phyloP scores from a whole-genome alignment of 139 green algal genomes.

The Raphidocelis subcapitata region DNA sequence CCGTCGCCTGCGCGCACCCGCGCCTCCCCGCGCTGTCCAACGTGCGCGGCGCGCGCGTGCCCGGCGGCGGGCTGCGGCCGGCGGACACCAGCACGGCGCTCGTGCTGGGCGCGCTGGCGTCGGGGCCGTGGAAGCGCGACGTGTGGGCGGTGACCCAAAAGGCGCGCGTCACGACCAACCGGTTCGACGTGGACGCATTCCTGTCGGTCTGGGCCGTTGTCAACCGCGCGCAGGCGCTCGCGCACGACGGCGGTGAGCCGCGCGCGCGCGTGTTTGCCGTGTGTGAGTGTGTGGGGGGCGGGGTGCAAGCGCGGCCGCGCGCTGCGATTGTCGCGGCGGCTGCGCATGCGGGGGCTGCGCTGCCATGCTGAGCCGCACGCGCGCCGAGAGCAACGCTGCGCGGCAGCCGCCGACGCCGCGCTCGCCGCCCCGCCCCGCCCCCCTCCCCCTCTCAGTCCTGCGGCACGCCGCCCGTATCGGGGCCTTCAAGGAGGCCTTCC shows the following conservation, averaged over 20 bases:
- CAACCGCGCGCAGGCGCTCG: slow-evolving; percentile 41
- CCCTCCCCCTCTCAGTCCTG: slow-evolving; percentile 42
- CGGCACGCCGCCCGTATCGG: slow-evolving; percentile 65
- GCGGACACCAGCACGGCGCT: slow-evolving; percentile 55
- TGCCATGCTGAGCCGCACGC: neutral
- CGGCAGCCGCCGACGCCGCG: too few relatives aligned
- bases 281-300: neutral
- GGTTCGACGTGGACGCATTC: slow-evolving; percentile 71
- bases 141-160: neutral
- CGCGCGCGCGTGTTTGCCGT: neutral
- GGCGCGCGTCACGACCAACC: slow-evolving; percentile 54
- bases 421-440: neutral
- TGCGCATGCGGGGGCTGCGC: neutral
- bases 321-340: neutral
- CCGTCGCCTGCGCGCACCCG: slow-evolving; percentile 60
- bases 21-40: slow-evolving; percentile 50
- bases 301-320: too few relatives aligned
- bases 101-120: slow-evolving; percentile 47
- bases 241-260: slow-evolving; percentile 43
- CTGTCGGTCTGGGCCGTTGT: slow-evolving; percentile 61
- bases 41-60: slow-evolving; percentile 59
- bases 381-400: too few relatives aligned
- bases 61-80: slow-evolving; percentile 21
- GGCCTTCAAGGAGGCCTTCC: slow-evolving; percentile 60
- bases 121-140: slow-evolving; percentile 2